Conservation (phyloP, 2,329 filamentous ascomycete species). For the Fusarium caatingaense region DNA sequence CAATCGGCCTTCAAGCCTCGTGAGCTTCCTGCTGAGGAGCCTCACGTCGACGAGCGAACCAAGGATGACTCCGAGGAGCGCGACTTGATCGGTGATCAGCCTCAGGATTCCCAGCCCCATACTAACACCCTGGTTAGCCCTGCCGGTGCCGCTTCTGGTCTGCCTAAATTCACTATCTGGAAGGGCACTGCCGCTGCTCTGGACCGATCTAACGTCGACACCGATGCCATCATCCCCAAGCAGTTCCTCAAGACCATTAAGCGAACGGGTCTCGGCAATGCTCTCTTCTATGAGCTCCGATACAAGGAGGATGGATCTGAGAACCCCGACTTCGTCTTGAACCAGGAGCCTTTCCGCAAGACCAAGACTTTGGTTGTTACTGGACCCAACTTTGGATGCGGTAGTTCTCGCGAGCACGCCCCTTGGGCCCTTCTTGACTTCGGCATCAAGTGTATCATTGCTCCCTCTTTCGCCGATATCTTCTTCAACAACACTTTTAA, state of each 20-base stretch:
- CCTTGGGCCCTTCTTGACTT: constrained; percentile 98
- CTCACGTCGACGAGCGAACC: constrained; percentile 65
- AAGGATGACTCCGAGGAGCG: constrained; percentile 63
- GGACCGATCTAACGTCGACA: constrained; percentile 92
- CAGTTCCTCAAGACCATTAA: constrained; percentile 99
- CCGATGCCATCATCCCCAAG: constrained; percentile 99
- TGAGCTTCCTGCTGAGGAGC: constrained; percentile 54
- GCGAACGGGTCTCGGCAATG: constrained; percentile 89
- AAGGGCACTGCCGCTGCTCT: constrained; percentile 90
- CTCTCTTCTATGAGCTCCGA: constrained; percentile 87
- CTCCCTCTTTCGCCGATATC: constrained; percentile 79
- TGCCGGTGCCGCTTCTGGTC: constrained; percentile 66
- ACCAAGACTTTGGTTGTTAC: constrained; percentile 93
- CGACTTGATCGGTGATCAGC: constrained; percentile 67
- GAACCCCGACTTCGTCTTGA: constrained; percentile 86
- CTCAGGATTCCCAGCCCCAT: constrained; percentile 72
- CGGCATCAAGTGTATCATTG: constrained; percentile 93
- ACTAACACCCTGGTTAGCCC: constrained; percentile 68
- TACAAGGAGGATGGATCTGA: constrained; percentile 79
- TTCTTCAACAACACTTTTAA: constrained; percentile 99
- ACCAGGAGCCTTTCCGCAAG: constrained; percentile 85
- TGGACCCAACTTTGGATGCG: constrained; percentile 95
- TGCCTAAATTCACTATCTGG: constrained; percentile 85
- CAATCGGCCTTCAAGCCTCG: constrained; percentile 70
- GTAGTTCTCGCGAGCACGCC: constrained; percentile 91